Conservation (phyloP, 768 basidiomycete genomes). For the Boletus barrowsii region DNA sequence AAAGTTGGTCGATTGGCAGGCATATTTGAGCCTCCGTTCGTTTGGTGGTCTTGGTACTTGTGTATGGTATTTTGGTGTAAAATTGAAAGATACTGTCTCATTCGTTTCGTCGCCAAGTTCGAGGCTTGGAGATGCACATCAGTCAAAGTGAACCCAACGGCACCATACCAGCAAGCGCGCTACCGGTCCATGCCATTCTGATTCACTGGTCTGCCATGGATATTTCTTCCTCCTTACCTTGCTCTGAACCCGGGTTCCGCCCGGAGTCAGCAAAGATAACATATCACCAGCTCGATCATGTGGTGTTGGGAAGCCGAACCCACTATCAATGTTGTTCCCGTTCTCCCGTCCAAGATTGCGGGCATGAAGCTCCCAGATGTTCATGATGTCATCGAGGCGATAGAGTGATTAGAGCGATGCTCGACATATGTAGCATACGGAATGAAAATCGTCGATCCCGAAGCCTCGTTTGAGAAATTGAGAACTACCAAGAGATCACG, state of each 20-base stretch:
- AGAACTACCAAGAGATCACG: neutral
- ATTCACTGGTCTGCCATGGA: neutral
- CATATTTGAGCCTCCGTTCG: neutral
- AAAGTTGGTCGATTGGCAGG: neutral
- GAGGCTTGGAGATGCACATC: too few relatives aligned
- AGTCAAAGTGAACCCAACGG: too few relatives aligned
- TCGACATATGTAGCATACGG: neutral
- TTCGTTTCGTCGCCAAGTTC: too few relatives aligned
- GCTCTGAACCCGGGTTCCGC: neutral
- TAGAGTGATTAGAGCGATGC: neutral
- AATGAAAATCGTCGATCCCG: neutral
- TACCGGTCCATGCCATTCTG: neutral
- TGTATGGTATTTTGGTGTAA: slow-evolving; percentile 1
- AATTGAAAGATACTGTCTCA: neutral
- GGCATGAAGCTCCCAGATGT: neutral
- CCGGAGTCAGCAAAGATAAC: neutral
- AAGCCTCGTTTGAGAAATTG: neutral
- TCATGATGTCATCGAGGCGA: neutral
- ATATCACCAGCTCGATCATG: neutral
- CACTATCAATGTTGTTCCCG: neutral
- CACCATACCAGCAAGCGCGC: neutral
- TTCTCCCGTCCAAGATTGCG: neutral
- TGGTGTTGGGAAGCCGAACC: neutral
- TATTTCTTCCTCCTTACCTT: neutral
- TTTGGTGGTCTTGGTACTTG: neutral